Conservation (phyloP, 2,329 filamentous ascomycete genomes). For the Penicillium sp. region DNA sequence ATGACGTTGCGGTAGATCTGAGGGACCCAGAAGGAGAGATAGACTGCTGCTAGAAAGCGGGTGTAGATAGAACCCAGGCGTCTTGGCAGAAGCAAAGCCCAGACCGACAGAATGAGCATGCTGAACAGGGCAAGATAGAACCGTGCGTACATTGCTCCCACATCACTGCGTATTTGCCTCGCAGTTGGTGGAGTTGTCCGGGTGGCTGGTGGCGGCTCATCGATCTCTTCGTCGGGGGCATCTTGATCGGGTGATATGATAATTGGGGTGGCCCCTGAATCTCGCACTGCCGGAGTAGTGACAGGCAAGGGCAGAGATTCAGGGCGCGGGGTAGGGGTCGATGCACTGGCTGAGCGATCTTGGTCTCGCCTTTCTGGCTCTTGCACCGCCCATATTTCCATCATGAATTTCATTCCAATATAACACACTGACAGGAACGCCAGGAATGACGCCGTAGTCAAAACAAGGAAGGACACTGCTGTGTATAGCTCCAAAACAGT, state of each 20-base stretch:
- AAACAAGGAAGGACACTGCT: conserved; percentile 52
- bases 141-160: conserved; percentile 58
- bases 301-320: conserved; percentile 50
- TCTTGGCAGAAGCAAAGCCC: conserved; percentile 56
- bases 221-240: conserved; percentile 38
- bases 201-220: conserved; percentile 29
- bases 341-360: conserved; percentile 27
- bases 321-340: conserved; percentile 30
- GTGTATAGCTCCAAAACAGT: conserved; percentile 55
- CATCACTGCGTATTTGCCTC: conserved; percentile 44
- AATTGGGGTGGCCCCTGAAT: conserved; percentile 52
- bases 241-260: conserved; percentile 60
- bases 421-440: conserved; percentile 59
- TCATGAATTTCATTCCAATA: conserved; percentile 62
- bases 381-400: conserved; percentile 65
- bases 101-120: conserved; percentile 57
- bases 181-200: conserved; percentile 34
- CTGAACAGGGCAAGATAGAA: conserved; percentile 60
- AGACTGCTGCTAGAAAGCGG: conserved; percentile 64
- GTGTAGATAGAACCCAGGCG: conserved; percentile 53
- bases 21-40: conserved; percentile 87
- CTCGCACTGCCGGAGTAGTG: conserved; percentile 44
- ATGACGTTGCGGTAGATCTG: conserved; percentile 88
- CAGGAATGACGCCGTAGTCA: conserved; percentile 56
- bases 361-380: conserved; percentile 42